phyloP scores from a whole-genome alignment of 129 eudicot genomes.

The Lonicera japonica region DNA sequence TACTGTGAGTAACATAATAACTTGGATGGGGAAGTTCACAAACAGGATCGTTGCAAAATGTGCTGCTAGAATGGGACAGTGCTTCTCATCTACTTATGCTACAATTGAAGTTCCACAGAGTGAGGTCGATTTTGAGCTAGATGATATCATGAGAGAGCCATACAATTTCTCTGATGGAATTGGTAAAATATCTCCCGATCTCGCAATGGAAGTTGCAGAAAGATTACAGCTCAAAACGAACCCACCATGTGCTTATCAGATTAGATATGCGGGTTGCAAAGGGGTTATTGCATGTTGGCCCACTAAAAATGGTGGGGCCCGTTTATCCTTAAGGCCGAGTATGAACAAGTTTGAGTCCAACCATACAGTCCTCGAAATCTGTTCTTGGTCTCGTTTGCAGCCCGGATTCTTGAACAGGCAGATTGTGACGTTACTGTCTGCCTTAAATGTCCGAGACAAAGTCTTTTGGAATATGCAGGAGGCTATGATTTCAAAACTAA shows the following conservation, averaged over 20 bases:
- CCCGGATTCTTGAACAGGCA: conserved; percentile 63
- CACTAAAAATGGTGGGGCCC: conserved; percentile 19
- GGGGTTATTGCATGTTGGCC: conserved; percentile 80
- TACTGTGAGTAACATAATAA: conserved; percentile 12
- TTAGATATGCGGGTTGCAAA: conserved; percentile 62
- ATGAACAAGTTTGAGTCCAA: conserved; percentile 57
- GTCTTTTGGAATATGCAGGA: conserved; percentile 59
- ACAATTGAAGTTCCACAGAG: conserved; percentile 49
- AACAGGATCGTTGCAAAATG: conserved; percentile 51
- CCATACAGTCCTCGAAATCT: conserved; percentile 54
- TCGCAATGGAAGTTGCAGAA: conserved; percentile 56
- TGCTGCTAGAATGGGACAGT: conserved; percentile 76
- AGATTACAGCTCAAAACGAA: conserved; percentile 30
- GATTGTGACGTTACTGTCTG: conserved; percentile 52
- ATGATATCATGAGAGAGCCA: conserved; percentile 40
- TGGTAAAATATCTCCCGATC: conserved; percentile 56
- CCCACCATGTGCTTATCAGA: conserved; percentile 69
- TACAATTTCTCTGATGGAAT: conserved; percentile 71
- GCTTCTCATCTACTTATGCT: conserved; percentile 76
- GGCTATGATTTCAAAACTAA: conserved; percentile 37
- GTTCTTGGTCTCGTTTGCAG: conserved; percentile 63
- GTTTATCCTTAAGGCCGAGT: conserved; percentile 43
- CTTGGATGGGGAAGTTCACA: conserved; percentile 64
- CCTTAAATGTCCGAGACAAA: conserved; percentile 43
- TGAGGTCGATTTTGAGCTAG: conserved; percentile 19